Base-by-base conservation (phyloP, 805 yeast species). In the Cyberlindnera meyerae region DNA sequence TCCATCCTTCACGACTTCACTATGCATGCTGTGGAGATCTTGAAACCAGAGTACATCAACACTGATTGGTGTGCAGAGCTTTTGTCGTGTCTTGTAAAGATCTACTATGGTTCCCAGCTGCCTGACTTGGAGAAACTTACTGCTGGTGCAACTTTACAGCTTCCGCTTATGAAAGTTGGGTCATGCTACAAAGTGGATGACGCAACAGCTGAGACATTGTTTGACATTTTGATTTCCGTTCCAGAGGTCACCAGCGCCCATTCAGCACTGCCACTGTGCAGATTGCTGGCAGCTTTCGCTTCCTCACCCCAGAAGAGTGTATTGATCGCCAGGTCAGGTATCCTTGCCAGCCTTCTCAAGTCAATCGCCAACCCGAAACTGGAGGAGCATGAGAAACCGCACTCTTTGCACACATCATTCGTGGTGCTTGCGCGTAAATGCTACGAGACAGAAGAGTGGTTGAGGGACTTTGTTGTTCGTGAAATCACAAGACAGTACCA, bases 401-500 rank as follows among this genome's bases (percentile, higher is more conserved):
- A 58, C 43, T 57, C 59, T 40, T 40, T 77, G 2, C 78, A 76
- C 41, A 61, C 69, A 6, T 56, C 75, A 1, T 63, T 79, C 15
- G 65, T 77, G 1, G 62, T 75, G 11, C 61, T 87, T 24, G 55
- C 80, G 2, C 71, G 96, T 53, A 66, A 82, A 29, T 79, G 88
- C 39, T 76, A 80, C 54, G 97, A 88, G 56, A 71, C 76, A 3
- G 55, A 62, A 0, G 69, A 66, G 0, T 60, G 73, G 11, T 61
- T 86, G 5, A 62, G 65, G 20, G 61, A 62, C 8, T 60, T 72
- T 26, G 73, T 85, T 49, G 48, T 60, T 1, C 62, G 68, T 16
- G 87, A 80, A 38, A 54, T 84, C 9, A 55, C 67, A 4, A 63
- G 60, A 18, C 60, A 67, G 21, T 68, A 78, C 31, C 55, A 56